These are phyloP conservation scores for Ogataea ganodermae DNA, from an alignment of 805 yeast genomes.

Conservation along the genomic window DNA sequence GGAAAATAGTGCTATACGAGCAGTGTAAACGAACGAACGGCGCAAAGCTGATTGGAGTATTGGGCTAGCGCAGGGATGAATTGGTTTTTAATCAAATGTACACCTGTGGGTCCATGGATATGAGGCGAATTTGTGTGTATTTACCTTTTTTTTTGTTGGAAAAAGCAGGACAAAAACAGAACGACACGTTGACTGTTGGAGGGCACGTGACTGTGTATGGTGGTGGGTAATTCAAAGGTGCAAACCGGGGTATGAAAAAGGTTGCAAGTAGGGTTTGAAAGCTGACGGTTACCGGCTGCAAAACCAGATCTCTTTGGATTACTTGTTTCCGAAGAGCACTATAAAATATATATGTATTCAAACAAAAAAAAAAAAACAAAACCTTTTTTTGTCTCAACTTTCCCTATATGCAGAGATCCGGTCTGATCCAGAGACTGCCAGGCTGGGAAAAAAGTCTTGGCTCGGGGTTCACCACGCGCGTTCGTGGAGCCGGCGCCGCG, in stretches of 20 bases:
- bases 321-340: slow-evolving; percentile 2
- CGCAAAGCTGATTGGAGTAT: not conserved
- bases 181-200: not conserved
- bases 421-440: not conserved
- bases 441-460: not conserved
- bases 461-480: not conserved
- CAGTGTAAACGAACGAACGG: not conserved
- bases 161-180: too few species aligned
- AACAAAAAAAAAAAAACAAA: not conserved
- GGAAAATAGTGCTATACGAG: not conserved
- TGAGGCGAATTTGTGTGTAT: too few species aligned
- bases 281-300: not conserved
- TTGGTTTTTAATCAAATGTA: not conserved
- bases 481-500: too few species aligned
- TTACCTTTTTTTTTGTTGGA: too few species aligned
- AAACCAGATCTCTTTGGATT: slow-evolving; percentile 2
- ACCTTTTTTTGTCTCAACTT: slow-evolving; percentile 6
- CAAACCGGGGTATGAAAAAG: not conserved
- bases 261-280: not conserved
- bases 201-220: too few species aligned
- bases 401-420: slow-evolving; percentile 2
- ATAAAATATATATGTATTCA: not conserved
- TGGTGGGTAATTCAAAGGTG: not conserved
- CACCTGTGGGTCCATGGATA: not conserved
- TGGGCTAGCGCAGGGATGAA: not conserved